These are phyloP conservation scores for Metahyphopichia silvanorum DNA, from an alignment of 805 yeast genomes.

Conservation along the genomic window DNA sequence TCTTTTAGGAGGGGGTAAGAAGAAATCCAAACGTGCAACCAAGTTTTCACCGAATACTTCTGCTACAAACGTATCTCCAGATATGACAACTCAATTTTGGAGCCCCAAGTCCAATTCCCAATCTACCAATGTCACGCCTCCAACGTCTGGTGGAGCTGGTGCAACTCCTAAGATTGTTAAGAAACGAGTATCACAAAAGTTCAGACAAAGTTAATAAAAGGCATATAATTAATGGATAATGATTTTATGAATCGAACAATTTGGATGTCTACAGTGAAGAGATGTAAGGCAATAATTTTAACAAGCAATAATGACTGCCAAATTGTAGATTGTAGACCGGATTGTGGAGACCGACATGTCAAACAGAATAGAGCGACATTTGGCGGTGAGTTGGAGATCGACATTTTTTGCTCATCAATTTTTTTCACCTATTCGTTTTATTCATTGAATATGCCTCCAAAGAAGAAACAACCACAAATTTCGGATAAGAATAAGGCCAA, in stretches of 20 bases:
- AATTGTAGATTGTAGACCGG: too few species aligned
- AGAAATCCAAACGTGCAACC: conserved; percentile 14
- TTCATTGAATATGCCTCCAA: conserved; percentile 67
- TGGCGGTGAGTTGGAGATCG: too few species aligned
- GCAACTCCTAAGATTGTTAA: conserved; percentile 13
- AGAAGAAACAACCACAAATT: conserved; percentile 58
- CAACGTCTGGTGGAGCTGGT: conserved; percentile 2
- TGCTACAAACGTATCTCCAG: conserved; percentile 11
- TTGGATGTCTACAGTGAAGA: too few species aligned
- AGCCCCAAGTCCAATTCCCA: conserved; percentile 2
- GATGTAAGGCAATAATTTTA: too few species aligned
- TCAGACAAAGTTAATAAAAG: conserved; percentile 12
- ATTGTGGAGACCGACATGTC: too few species aligned
- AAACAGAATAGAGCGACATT: too few species aligned
- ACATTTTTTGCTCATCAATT: too few species aligned
- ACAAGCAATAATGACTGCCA: too few species aligned
- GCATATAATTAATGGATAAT: too few species aligned
- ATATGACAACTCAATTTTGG: conserved; percentile 10
- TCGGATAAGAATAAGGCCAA: conserved; percentile 63
- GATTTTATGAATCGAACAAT: too few species aligned
- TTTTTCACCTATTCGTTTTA: too few species aligned
- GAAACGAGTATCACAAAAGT: conserved; percentile 16
- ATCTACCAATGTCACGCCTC: not conserved
- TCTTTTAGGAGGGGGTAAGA: conserved; percentile 23
- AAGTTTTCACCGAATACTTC: conserved; percentile 12